phyloP scores from a whole-genome alignment of 306 rosid species.

The Dalbergia cochinchinensis region DNA sequence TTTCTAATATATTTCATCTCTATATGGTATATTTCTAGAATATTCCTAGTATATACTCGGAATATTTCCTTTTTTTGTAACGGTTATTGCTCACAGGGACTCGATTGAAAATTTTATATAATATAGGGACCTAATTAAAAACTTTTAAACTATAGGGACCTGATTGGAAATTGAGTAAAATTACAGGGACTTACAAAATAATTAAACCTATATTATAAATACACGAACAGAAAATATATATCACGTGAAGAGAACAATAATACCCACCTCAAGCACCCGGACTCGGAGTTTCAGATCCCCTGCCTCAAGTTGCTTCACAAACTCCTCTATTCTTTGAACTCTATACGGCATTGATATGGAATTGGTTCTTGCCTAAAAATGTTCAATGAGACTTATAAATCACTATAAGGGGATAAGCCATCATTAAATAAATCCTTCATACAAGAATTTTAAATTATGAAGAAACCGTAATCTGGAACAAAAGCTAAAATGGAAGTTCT shows the following conservation, averaged over 20 bases:
- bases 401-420: neutral
- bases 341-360: conserved; percentile 96
- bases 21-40: too few species aligned
- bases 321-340: conserved; percentile 91
- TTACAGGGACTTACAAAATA: too few species aligned
- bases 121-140: too few species aligned
- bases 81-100: too few species aligned
- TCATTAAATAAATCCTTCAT: conserved; percentile 2
- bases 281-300: conserved; percentile 96
- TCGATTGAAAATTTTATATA: too few species aligned
- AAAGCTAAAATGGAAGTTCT: conserved; percentile 31
- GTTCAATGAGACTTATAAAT: neutral
- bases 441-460: conserved; percentile 6
- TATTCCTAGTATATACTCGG: too few species aligned
- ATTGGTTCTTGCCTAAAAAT: conserved; percentile 76
- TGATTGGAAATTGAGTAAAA: too few species aligned
- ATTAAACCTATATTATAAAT: too few species aligned
- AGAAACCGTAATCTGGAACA: conserved; percentile 18
- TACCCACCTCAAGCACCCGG: conserved; percentile 85
- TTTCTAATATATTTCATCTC: too few species aligned
- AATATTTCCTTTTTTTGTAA: too few species aligned
- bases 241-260: neutral
- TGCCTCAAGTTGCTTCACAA: conserved; percentile 80
- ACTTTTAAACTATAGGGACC: too few species aligned
- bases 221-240: too few species aligned